Percentiles rank a stretch among this genome's conserved stretches.
These are phyloP conservation scores for Dictyophora rubrovolvata DNA, from an alignment of 768 basidiomycete species.

Conservation along the genomic window DNA sequence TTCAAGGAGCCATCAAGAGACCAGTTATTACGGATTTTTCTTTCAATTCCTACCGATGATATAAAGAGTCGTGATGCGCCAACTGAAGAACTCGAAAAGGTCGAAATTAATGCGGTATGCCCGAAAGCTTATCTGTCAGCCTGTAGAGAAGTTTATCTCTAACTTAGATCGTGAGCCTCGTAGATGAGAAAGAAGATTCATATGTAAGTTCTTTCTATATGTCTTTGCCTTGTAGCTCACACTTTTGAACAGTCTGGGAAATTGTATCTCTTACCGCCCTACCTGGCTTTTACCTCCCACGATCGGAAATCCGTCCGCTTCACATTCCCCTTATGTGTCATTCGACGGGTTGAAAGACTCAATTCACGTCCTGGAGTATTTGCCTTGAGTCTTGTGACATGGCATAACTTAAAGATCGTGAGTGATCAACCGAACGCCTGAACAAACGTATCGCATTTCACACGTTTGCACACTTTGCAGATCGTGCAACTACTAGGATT, in stretches of 20 bases:
- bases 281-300: conserved; percentile 79
- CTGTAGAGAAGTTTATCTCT: conserved; percentile 85
- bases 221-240: conserved; percentile 2
- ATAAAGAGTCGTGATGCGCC: conserved; percentile 10
- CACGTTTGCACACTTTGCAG: conserved; percentile 24
- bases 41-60: conserved; percentile 52
- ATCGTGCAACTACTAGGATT: conserved; percentile 90
- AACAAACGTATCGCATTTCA: background rate
- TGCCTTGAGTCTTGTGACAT: conserved; percentile 86
- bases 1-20: conserved; percentile 92
- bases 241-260: conserved; percentile 65
- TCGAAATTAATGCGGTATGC: conserved; percentile 14
- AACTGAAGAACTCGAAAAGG: background rate
- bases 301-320: conserved; percentile 90
- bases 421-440: conserved; percentile 19
- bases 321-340: conserved; percentile 83
- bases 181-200: conserved; percentile 79
- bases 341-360: conserved; percentile 87
- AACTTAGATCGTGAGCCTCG: conserved; percentile 46
- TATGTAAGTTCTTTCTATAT: conserved; percentile 53
- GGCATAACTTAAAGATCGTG: conserved; percentile 93
- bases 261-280: conserved; percentile 79
- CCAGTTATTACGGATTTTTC: conserved; percentile 74
- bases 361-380: conserved; percentile 93
- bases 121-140: conserved; percentile 38